A percentile compares a stretch with the other conserved stretches of the same genome.
Evolutionary conservation across 2,329 filamentous ascomycete genomes (phyloP).

Genomic region (Myrmaecium sp.): DNA sequence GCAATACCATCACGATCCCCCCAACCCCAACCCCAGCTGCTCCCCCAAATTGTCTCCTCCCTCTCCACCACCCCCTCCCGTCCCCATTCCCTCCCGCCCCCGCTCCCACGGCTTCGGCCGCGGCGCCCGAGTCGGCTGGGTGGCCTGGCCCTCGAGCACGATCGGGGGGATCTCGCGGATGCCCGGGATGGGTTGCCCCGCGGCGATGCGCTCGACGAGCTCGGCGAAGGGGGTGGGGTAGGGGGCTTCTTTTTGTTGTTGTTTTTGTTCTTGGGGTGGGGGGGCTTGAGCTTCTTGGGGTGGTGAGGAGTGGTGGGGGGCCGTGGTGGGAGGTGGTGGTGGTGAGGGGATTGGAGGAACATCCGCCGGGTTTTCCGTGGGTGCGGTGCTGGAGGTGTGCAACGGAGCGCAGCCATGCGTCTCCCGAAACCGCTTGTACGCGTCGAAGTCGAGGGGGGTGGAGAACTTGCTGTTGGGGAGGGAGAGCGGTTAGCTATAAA

Average conservation of each 20-base stretch:
- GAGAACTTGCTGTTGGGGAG: conserved; percentile 23
- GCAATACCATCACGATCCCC: no score
- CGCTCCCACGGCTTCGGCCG: conserved; percentile 66
- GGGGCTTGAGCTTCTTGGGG: conserved; percentile 4
- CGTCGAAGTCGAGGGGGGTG: conserved; percentile 43
- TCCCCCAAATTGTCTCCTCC: no score
- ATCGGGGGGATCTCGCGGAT: conserved; percentile 77
- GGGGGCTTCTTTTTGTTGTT: conserved; percentile 29
- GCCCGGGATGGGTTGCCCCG: conserved; percentile 67
- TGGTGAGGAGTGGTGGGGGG: conserved; percentile 7
- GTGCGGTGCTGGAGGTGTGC: background rate
- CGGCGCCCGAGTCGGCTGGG: conserved; percentile 32
- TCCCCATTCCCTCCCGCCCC: no score
- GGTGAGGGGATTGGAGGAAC: conserved; percentile 7
- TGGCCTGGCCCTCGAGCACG: conserved; percentile 53
- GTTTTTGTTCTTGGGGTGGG: background rate
- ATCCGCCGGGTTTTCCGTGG: conserved; percentile 5
- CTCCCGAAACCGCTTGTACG: conserved; percentile 48
- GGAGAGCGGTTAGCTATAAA: conserved; percentile 8
- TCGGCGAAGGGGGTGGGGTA: conserved; percentile 75
- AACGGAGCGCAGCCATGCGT: conserved; percentile 3
- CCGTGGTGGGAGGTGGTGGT: conserved; percentile 6
- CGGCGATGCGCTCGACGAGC: conserved; percentile 70
- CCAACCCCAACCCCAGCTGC: no score
- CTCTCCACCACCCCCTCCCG: no score